Percentiles rank a stretch among this genome's conserved stretches.
These are phyloP conservation scores for Fomitiporia mediterranea DNA, from an alignment of 1,284 basidiomycete species.

Conservation along the genomic window DNA sequence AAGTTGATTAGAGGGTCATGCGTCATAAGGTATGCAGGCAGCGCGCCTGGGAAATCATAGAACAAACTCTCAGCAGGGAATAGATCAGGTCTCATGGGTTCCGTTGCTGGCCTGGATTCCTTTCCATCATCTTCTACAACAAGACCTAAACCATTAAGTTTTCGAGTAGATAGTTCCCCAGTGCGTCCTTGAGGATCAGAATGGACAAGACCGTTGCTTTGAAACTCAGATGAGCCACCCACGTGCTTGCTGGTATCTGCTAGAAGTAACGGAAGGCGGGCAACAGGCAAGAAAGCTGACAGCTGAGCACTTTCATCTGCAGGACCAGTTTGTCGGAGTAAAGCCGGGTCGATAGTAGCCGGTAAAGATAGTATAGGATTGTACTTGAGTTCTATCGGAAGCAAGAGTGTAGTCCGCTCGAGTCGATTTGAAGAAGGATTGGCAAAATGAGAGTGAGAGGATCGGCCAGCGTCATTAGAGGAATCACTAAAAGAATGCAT, in stretches of 20 bases:
- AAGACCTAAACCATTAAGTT: conserved; percentile 5
- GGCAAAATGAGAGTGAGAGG: conserved; percentile 16
- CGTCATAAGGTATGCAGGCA: background rate
- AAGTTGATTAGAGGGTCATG: background rate
- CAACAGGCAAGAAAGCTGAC: conserved; percentile 1
- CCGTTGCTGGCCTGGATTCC: background rate
- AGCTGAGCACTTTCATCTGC: background rate
- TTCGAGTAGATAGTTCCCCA: background rate
- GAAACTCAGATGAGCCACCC: conserved; percentile 9
- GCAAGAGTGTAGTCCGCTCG: background rate
- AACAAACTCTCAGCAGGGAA: background rate
- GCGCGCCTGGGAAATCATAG: background rate
- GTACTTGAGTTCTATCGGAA: conserved; percentile 2
- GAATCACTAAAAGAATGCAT: conserved; percentile 6
- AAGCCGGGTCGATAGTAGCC: background rate
- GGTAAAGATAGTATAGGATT: conserved; percentile 1
- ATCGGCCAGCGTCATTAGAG: conserved; percentile 2
- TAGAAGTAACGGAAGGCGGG: conserved; percentile 7
- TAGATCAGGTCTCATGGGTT: background rate
- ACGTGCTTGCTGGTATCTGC: conserved; percentile 2
- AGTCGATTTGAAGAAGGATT: conserved; percentile 11
- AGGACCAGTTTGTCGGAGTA: background rate
- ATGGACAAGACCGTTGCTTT: background rate
- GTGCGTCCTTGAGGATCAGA: background rate
- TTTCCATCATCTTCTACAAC: background rate